phyloP scores from a whole-genome alignment of 805 yeast genomes.

The Maudiozyma bulderi region DNA sequence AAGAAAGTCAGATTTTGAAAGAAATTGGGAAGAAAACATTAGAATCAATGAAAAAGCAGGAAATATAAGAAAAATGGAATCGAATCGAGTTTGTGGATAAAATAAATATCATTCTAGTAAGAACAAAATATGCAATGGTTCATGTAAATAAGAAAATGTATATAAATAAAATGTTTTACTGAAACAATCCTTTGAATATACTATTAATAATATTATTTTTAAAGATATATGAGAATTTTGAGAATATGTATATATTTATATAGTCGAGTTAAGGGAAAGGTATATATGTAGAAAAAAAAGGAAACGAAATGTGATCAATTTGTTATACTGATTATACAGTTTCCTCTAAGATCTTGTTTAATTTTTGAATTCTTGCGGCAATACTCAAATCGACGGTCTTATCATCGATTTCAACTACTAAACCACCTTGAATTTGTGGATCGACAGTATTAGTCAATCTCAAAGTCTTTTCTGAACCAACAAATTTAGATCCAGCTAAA shows the following conservation, averaged over 20 bases:
- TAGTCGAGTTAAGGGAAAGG: background rate
- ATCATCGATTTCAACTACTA: slow-evolving; percentile 92
- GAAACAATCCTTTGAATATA: background rate
- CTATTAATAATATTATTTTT: background rate
- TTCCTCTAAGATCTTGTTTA: slow-evolving; percentile 82
- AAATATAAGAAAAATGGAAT: too few relatives aligned
- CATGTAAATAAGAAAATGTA: background rate
- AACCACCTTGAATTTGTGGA: slow-evolving; percentile 91
- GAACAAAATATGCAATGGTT: background rate
- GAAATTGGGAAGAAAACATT: slow-evolving; percentile 29
- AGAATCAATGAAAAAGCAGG: background rate
- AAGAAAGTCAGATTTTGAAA: slow-evolving; percentile 57
- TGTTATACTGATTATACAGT: slow-evolving; percentile 47
- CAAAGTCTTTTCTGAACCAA: slow-evolving; percentile 79
- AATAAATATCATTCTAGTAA: too few relatives aligned
- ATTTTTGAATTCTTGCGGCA: slow-evolving; percentile 71
- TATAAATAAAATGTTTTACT: too few relatives aligned
- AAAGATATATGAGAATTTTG: background rate
- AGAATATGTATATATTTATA: background rate
- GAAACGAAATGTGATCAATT: slow-evolving; percentile 1
- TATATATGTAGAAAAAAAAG: background rate
- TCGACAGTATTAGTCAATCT: slow-evolving; percentile 73
- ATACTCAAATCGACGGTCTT: slow-evolving; percentile 91
- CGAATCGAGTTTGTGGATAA: too few relatives aligned
- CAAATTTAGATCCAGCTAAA: slow-evolving; percentile 65